Percentiles rank a stretch among this genome's conserved stretches.
phyloP scores from a whole-genome alignment of 495 filamentous ascomycete genomes.

The Penicillium lividum region DNA sequence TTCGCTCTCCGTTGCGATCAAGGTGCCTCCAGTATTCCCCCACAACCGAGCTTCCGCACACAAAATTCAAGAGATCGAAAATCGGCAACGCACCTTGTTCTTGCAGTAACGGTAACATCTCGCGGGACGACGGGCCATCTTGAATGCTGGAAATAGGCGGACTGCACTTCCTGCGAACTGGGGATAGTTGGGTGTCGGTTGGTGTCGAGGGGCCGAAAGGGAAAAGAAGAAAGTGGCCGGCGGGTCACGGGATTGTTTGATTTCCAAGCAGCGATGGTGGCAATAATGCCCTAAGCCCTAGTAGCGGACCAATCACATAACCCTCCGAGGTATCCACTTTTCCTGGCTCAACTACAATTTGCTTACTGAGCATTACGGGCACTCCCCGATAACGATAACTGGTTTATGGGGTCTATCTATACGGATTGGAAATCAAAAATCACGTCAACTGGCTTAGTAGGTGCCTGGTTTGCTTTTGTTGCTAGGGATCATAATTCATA shows the following conservation, averaged over 20 bases:
- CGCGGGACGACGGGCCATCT: conserved; percentile 97
- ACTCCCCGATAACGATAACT: background rate
- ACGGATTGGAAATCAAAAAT: conserved; percentile 5
- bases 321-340: conserved; percentile 21
- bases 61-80: conserved; percentile 32
- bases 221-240: conserved; percentile 38
- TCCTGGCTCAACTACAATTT: conserved; percentile 14
- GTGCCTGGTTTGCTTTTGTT: conserved; percentile 11
- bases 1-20: conserved; percentile 9
- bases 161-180: conserved; percentile 55
- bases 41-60: conserved; percentile 39
- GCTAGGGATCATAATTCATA: conserved; percentile 12
- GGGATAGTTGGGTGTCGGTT: conserved; percentile 38
- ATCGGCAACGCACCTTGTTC: conserved; percentile 83
- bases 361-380: conserved; percentile 7
- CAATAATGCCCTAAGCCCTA: conserved; percentile 51
- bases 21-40: conserved; percentile 17
- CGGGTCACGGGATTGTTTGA: conserved; percentile 45
- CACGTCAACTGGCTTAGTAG: conserved; percentile 9
- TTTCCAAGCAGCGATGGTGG: conserved; percentile 54
- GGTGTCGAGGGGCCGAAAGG: conserved; percentile 41
- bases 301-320: conserved; percentile 33
- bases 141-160: conserved; percentile 63
- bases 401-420: background rate
- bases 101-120: conserved; percentile 99